phyloP scores from a whole-genome alignment of 2,329 filamentous ascomycete species.

The Trichophyton verrucosum region DNA sequence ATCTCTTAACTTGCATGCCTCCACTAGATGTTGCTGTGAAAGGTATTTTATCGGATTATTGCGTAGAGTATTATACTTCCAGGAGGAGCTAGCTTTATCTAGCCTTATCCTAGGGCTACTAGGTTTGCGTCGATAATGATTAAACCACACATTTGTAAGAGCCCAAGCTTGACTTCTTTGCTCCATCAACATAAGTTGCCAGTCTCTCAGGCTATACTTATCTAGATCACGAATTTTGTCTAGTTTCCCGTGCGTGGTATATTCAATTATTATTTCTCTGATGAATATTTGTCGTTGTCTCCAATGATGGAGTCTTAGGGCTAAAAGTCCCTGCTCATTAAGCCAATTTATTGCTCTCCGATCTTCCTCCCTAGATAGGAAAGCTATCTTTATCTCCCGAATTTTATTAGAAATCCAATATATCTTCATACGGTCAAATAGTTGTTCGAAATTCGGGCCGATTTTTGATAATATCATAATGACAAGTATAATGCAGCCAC shows the following conservation, averaged over 20 bases:
- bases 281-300: not conserved
- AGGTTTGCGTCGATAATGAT: not conserved
- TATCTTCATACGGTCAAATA: slow-evolving; percentile 3
- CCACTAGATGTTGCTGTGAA: not conserved
- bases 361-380: not conserved
- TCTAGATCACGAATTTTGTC: not conserved
- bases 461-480: not conserved
- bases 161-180: not conserved
- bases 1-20: not conserved
- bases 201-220: not conserved
- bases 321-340: not conserved
- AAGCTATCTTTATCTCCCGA: not conserved
- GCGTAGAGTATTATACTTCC: not conserved
- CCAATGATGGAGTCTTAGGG: not conserved
- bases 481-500: not conserved
- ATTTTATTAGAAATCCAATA: slow-evolving; percentile 1
- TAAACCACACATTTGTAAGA: not conserved
- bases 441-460: not conserved
- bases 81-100: not conserved
- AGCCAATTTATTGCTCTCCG: not conserved
- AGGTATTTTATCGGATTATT: not conserved
- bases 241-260: not conserved
- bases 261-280: not conserved
- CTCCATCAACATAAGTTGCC: not conserved
- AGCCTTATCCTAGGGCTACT: not conserved